Percentiles rank a stretch among this genome's conserved stretches.
These are phyloP conservation scores for Lichtheimia ornata DNA, from an alignment of 371 early-diverging fungal genomes.

Conservation along the genomic window DNA sequence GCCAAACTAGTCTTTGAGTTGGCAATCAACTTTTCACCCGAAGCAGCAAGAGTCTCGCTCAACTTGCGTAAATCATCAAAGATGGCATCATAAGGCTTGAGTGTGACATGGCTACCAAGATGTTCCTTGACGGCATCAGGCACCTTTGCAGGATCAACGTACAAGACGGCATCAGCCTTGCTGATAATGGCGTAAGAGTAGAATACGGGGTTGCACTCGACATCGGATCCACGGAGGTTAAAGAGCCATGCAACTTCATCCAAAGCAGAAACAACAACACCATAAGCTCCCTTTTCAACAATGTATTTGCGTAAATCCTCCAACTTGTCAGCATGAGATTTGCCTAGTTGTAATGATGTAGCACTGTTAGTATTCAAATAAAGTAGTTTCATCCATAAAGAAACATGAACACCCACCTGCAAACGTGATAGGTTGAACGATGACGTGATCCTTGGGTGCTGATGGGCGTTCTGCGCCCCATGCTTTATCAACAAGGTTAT, in stretches of 20 bases:
- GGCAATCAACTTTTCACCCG: constrained; percentile 56
- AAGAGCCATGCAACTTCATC: constrained; percentile 97
- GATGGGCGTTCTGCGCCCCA: constrained; percentile 74
- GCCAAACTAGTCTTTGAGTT: constrained; percentile 72
- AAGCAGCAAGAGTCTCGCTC: constrained; percentile 23
- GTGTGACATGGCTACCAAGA: constrained; percentile 58
- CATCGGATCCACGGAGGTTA: constrained; percentile 96
- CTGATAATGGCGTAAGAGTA: constrained; percentile 89
- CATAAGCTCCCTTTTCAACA: constrained; percentile 62
- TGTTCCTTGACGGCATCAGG: constrained; percentile 66
- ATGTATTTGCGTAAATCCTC: constrained; percentile 57
- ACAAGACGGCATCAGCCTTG: constrained; percentile 66
- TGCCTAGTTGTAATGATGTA: constrained; percentile 12
- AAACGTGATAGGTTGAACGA: constrained; percentile 68
- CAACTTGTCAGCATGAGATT: constrained; percentile 60
- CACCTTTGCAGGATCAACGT: constrained; percentile 71
- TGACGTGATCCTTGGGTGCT: constrained; percentile 62
- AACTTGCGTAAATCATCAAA: constrained; percentile 70
- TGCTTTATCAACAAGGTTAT: constrained; percentile 81
- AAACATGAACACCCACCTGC: constrained; percentile 51
- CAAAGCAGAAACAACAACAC: constrained; percentile 75
- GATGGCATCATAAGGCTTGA: constrained; percentile 77
- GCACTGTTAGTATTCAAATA: too few species aligned
- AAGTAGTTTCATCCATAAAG: too few species aligned
- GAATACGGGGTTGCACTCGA: constrained; percentile 97